A percentile compares a stretch with the other conserved stretches of the same genome.
Evolutionary conservation across 2,329 filamentous ascomycete genomes (phyloP).

Genomic region (Dactylellina haptotyla): DNA sequence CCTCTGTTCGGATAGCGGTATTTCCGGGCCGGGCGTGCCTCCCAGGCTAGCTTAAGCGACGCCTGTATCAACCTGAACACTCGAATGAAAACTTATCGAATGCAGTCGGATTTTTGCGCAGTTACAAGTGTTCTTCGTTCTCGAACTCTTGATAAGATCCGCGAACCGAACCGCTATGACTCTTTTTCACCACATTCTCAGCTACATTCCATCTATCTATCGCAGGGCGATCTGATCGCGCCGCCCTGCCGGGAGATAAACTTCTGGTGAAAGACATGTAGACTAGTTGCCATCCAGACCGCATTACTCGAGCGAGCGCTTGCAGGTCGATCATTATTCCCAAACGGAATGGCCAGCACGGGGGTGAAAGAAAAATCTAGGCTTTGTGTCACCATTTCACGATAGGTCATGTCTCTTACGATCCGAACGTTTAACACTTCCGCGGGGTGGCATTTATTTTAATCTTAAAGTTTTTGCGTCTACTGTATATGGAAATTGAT

Average conservation of each 20-base stretch:
- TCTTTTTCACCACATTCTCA: background rate
- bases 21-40: conserved; percentile 35
- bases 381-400: background rate
- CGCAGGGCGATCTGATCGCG: conserved; percentile 1
- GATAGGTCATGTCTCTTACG: background rate
- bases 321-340: background rate
- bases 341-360: background rate
- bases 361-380: too few relatives aligned
- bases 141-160: conserved; percentile 2
- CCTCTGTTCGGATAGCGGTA: conserved; percentile 24
- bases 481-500: too few relatives aligned
- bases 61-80: too few relatives aligned
- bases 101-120: background rate
- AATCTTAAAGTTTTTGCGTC: background rate
- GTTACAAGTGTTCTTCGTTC: background rate
- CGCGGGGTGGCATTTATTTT: background rate
- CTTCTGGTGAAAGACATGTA: background rate
- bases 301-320: background rate
- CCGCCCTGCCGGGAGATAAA: conserved; percentile 11
- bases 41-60: conserved; percentile 35
- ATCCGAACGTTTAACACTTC: background rate
- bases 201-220: too few relatives aligned
- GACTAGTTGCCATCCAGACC: background rate
- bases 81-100: background rate
- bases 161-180: conserved; percentile 29